Percentiles rank a stretch among this genome's conserved stretches.
phyloP scores from a whole-genome alignment of 306 rosid species.

The Comarum palustre region DNA sequence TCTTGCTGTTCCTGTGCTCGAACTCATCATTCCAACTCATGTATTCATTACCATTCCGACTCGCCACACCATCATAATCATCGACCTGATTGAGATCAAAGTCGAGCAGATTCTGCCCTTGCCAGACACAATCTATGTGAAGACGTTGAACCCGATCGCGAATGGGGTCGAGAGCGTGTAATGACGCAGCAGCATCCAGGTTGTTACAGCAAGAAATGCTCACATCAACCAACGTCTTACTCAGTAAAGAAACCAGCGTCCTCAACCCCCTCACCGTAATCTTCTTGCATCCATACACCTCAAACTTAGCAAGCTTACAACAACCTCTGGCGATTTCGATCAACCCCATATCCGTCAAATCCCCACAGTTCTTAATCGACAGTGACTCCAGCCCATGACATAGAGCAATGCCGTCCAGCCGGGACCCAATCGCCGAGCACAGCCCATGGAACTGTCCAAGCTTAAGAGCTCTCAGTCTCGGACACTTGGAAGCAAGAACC shows the following conservation, averaged over 20 bases:
- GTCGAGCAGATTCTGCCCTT: slow-evolving; percentile 17
- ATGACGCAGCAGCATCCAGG: slow-evolving; percentile 48
- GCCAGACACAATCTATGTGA: slow-evolving; percentile 86
- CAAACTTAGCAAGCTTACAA: slow-evolving; percentile 53
- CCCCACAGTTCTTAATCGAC: slow-evolving; percentile 58
- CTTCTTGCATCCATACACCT: slow-evolving; percentile 64
- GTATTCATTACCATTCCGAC: slow-evolving; percentile 4
- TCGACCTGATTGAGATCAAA: slow-evolving; percentile 35
- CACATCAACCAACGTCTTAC: slow-evolving; percentile 53
- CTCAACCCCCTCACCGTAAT: slow-evolving; percentile 65
- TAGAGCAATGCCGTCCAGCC: slow-evolving; percentile 76
- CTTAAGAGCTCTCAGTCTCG: slow-evolving; percentile 55
- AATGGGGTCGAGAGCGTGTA: slow-evolving; percentile 70
- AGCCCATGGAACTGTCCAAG: slow-evolving; percentile 82
- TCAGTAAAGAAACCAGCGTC: slow-evolving; percentile 63
- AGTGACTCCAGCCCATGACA: slow-evolving; percentile 71
- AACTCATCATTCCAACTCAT: slow-evolving; percentile 31
- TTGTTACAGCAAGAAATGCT: slow-evolving; percentile 66
- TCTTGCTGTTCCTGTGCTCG: slow-evolving; percentile 51
- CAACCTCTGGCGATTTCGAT: slow-evolving; percentile 88
- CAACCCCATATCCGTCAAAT: slow-evolving; percentile 85
- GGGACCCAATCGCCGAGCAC: slow-evolving; percentile 64
- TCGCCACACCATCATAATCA: not conserved
- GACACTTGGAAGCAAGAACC: slow-evolving; percentile 60
- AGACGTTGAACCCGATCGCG: slow-evolving; percentile 60